Conservation (phyloP, 371 early-diverging fungal species). For the Thermomucor indicae-seudaticae region DNA sequence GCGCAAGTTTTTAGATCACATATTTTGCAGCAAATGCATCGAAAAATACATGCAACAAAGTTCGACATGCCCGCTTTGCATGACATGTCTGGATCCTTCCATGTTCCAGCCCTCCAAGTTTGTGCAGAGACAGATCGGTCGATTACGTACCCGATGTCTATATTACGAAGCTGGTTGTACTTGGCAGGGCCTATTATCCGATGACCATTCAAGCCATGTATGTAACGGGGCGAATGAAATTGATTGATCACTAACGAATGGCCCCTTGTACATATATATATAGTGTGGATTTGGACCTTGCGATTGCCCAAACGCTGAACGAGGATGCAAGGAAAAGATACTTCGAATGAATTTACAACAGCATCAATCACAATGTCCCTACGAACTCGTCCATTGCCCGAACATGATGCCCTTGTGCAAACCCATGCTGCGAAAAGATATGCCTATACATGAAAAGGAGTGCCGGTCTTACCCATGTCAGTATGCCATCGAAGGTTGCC, state of each 20-base stretch:
- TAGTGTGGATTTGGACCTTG: slow-evolving; percentile 30
- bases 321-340: slow-evolving; percentile 31
- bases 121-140: slow-evolving; percentile 38
- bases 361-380: slow-evolving; percentile 29
- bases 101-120: slow-evolving; percentile 43
- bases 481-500: slow-evolving; percentile 34
- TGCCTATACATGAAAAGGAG: slow-evolving; percentile 25
- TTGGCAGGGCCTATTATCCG: slow-evolving; percentile 39
- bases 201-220: slow-evolving; percentile 33
- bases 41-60: slow-evolving; percentile 25
- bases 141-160: slow-evolving; percentile 34
- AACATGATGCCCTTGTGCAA: slow-evolving; percentile 32
- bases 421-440: slow-evolving; percentile 35
- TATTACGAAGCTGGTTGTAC: slow-evolving; percentile 32
- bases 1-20: slow-evolving; percentile 29
- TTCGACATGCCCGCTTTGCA: slow-evolving; percentile 22
- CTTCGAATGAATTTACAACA: slow-evolving; percentile 15
- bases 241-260: no score
- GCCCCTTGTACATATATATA: neutral
- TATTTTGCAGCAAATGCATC: slow-evolving; percentile 43
- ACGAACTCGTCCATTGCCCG: slow-evolving; percentile 35
- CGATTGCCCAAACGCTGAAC: slow-evolving; percentile 32
- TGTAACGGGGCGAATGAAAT: no score
- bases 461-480: slow-evolving; percentile 40
- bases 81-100: slow-evolving; percentile 18